phyloP scores from a whole-genome alignment of 2,329 filamentous ascomycete genomes.

The Thermomyces lanuginosus region DNA sequence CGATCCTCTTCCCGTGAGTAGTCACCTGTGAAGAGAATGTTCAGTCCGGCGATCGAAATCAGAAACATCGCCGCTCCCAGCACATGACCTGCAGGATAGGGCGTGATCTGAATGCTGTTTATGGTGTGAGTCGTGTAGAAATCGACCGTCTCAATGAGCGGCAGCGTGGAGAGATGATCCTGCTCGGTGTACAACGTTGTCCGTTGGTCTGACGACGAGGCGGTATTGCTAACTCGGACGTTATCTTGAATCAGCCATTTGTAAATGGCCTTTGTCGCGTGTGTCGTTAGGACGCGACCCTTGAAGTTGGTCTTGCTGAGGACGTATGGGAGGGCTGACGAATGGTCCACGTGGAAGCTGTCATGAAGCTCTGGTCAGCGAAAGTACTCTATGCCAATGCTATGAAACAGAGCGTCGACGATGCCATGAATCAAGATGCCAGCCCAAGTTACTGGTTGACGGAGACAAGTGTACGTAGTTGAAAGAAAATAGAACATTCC shows the following conservation, averaged over 20 bases:
- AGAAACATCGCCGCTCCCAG: constrained; percentile 96
- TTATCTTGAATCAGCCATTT: constrained; percentile 98
- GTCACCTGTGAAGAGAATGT: constrained; percentile 94
- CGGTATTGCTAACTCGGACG: constrained; percentile 65
- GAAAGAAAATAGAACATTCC: too few relatives aligned
- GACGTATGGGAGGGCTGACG: constrained; percentile 95
- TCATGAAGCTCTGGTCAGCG: constrained; percentile 14
- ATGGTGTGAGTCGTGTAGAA: constrained; percentile 97
- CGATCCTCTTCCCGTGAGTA: constrained; percentile 92
- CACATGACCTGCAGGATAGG: constrained; percentile 95
- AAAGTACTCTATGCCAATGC: too few relatives aligned
- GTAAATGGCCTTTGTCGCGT: constrained; percentile 98
- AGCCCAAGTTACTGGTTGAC: too few relatives aligned
- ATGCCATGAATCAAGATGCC: too few relatives aligned
- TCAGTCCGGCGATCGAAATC: constrained; percentile 89
- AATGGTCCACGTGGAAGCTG: constrained; percentile 97
- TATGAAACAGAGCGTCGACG: too few relatives aligned
- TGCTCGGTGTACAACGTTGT: constrained; percentile 78
- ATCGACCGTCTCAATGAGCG: constrained; percentile 90
- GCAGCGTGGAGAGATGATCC: constrained; percentile 85
- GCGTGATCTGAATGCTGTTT: constrained; percentile 88
- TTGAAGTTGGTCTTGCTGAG: constrained; percentile 96
- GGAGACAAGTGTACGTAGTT: too few relatives aligned
- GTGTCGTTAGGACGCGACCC: constrained; percentile 95
- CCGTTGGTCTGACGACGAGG: constrained; percentile 45